Evolutionary conservation across 2,329 filamentous ascomycete genomes (phyloP).

Genomic region (Phoma sp.): DNA sequence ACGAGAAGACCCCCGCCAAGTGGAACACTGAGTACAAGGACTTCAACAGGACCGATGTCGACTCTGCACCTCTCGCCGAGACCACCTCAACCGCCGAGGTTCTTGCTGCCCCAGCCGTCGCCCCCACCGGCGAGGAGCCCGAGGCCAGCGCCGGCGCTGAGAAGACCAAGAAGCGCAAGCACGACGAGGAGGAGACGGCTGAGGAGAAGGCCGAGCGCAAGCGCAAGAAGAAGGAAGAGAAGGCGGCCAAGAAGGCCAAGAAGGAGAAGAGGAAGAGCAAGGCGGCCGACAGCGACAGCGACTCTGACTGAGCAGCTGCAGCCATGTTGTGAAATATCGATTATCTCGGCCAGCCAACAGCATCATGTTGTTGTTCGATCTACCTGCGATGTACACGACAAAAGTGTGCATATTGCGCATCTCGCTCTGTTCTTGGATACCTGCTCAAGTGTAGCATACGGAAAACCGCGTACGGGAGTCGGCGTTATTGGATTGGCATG

Average conservation of each 20-base stretch:
- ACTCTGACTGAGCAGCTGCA: constrained; percentile 39
- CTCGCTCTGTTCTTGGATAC: constrained; percentile 35
- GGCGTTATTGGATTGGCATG: constrained; percentile 40
- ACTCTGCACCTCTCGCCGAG: constrained; percentile 36
- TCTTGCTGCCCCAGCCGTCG: constrained; percentile 45
- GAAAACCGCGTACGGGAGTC: constrained; percentile 42
- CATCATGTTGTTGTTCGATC: constrained; percentile 20
- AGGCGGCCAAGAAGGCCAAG: constrained; percentile 45
- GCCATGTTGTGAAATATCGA: constrained; percentile 21
- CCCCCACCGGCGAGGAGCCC: constrained; percentile 48
- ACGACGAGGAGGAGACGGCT: constrained; percentile 54
- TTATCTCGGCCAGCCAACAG: constrained; percentile 26
- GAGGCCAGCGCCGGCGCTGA: constrained; percentile 45
- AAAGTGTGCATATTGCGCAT: constrained; percentile 33
- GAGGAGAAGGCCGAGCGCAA: constrained; percentile 59
- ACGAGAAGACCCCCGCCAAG: constrained; percentile 90
- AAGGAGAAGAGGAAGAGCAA: constrained; percentile 46
- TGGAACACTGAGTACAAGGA: constrained; percentile 96
- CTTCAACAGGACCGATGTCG: constrained; percentile 54
- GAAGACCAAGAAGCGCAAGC: constrained; percentile 57
- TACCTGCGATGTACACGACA: constrained; percentile 24
- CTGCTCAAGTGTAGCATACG: constrained; percentile 47
- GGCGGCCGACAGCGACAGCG: constrained; percentile 35
- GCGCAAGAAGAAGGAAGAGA: constrained; percentile 79
- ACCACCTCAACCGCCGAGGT: constrained; percentile 47